Evolutionary conservation across 495 filamentous ascomycete genomes (phyloP).

Genomic region (Penicillium argentinense): DNA sequence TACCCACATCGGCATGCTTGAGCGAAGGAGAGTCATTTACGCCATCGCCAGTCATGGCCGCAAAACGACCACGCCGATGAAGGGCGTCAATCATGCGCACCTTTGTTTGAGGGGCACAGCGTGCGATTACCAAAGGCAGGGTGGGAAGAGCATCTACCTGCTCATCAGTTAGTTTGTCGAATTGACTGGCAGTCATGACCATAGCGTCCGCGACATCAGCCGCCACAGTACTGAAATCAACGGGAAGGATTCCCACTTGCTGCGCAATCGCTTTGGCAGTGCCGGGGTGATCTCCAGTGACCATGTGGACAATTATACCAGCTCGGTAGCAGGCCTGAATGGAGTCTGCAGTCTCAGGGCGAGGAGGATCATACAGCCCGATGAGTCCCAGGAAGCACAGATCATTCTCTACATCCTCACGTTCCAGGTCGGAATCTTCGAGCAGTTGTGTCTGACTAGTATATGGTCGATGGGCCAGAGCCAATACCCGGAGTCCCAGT

Average conservation of each 20-base stretch:
- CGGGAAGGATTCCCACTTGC: constrained; percentile 65
- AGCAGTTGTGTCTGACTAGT: constrained; percentile 30
- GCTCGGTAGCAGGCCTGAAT: constrained; percentile 61
- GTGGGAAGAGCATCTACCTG: constrained; percentile 65
- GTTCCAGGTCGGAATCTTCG: constrained; percentile 49
- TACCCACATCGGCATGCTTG: constrained; percentile 81
- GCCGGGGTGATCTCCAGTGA: too few species aligned
- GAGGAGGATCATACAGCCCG: constrained; percentile 73
- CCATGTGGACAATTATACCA: too few species aligned
- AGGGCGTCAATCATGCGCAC: too few species aligned
- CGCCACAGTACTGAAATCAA: constrained; percentile 47
- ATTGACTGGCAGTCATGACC: constrained; percentile 68
- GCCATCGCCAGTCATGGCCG: constrained; percentile 82
- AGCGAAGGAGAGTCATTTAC: constrained; percentile 84
- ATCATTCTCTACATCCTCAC: constrained; percentile 57
- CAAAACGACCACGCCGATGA: constrained; percentile 62
- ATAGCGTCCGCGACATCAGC: constrained; percentile 57
- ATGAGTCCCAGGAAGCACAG: constrained; percentile 67
- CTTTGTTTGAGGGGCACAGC: constrained; percentile 71
- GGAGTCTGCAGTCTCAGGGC: constrained; percentile 49
- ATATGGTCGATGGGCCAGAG: constrained; percentile 54
- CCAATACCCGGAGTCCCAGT: constrained; percentile 65
- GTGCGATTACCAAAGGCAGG: constrained; percentile 67
- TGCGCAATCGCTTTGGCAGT: constrained; percentile 63
- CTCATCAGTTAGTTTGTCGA: constrained; percentile 61